Conservation (phyloP, 2,329 filamentous ascomycete genomes). For the Didymella lethalis region DNA sequence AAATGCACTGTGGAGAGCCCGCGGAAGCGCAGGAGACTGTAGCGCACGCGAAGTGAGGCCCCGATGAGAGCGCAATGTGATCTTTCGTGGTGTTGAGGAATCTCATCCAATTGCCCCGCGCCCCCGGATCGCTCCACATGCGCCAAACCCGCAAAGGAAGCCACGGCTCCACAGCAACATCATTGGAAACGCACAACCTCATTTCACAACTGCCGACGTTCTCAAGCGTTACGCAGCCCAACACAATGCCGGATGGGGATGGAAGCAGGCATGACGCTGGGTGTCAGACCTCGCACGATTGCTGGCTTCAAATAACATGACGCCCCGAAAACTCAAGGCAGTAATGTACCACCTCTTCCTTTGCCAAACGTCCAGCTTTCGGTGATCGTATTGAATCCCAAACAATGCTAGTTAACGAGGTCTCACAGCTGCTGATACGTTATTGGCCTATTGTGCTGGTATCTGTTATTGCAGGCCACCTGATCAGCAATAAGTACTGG, state of each 20-base stretch:
- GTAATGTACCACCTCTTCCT: background rate
- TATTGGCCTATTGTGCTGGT: constrained; percentile 55
- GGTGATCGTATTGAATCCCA: constrained; percentile 4
- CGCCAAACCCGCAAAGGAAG: background rate
- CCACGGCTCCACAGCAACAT: constrained; percentile 8
- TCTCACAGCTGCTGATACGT: constrained; percentile 42
- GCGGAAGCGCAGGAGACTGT: background rate
- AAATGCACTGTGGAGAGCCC: background rate
- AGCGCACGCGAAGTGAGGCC: background rate
- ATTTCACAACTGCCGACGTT: constrained; percentile 21
- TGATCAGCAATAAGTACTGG: constrained; percentile 58
- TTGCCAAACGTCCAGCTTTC: background rate
- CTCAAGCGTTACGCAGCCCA: constrained; percentile 5
- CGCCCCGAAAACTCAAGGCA: background rate
- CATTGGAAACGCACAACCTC: constrained; percentile 1
- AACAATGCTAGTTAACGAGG: constrained; percentile 48
- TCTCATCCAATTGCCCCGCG: constrained; percentile 9
- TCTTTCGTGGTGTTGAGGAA: constrained; percentile 11
- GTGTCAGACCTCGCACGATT: constrained; percentile 1
- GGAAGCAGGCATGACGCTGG: constrained; percentile 3
- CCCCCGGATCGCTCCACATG: constrained; percentile 1
- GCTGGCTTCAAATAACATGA: constrained; percentile 12
- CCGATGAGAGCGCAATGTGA: background rate
- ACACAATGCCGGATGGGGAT: constrained; percentile 2
- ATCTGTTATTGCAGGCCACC: constrained; percentile 41